Evolutionary conservation across 148 eudicot species (phyloP), one percentile per base, ranked within the genome.

Genomic region (Fallopia convolvulus): DNA sequence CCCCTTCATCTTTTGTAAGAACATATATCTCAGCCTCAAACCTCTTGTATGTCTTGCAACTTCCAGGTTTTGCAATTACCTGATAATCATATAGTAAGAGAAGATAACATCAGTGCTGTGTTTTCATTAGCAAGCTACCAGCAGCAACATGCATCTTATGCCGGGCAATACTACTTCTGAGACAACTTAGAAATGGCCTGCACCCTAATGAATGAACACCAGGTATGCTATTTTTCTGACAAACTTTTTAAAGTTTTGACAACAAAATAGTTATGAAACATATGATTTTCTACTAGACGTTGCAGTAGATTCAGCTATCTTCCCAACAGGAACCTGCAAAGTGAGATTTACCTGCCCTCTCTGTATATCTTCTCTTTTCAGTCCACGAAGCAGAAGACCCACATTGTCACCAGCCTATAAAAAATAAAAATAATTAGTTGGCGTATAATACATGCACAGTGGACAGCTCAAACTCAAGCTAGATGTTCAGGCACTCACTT

Each of bases 1-100:
- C 99, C 81, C 99, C 98, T 85, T 95, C 97, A 60, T 91, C 99
- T 82, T 95, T 95, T 63, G 97, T 92, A 72, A 95, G 93, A 60
- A 91, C 97, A 82, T 95, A 95, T 76, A 95, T 89, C 82, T 91
- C 97, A 58, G 93, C 99, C 78, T 95, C 97, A 76, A 95, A 93
- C 76, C 78, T 90, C 79, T 88, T 92, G 88, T 83, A 88, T 48
- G 98, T 90, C 79, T 93, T 87, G 79, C 85, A 78, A 56, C 85
- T 82, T 81, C 89, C 93, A 48, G 99, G 97, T 80, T 92, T 95
- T 26, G 99, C 97, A 87, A 95, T 84, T 70, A 95, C 98, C 99
- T 95, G 75, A 78, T 41, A 8, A 75, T 2, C 5, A 63, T 63
- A 68, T 13, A 10, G 61, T 14, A 75, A 23, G 12, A 33, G 41